These are phyloP conservation scores for Clarireedia hainanense DNA, from an alignment of 2,329 filamentous ascomycete genomes.

Conservation along the genomic window DNA sequence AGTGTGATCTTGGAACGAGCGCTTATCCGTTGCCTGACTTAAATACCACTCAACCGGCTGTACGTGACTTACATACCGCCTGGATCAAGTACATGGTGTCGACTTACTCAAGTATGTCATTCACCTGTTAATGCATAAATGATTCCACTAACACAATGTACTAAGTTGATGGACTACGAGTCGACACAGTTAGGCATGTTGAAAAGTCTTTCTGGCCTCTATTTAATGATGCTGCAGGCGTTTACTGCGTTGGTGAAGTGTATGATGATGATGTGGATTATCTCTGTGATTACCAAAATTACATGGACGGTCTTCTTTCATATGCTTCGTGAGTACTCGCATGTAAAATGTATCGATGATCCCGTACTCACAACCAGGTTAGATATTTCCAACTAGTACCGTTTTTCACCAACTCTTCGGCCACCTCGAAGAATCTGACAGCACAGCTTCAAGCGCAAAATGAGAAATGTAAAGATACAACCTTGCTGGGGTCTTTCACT, in stretches of 20 bases:
- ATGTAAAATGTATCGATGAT: not conserved
- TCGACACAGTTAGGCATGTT: constrained; percentile 42
- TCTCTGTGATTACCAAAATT: constrained; percentile 45
- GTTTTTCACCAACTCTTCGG: constrained; percentile 14
- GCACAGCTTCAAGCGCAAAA: constrained; percentile 8
- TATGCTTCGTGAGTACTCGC: constrained; percentile 9
- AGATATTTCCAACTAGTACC: constrained; percentile 4
- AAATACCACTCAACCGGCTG: constrained; percentile 22
- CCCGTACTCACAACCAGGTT: not conserved
- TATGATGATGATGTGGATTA: constrained; percentile 45
- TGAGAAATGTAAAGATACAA: constrained; percentile 26
- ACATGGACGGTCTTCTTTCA: constrained; percentile 46
- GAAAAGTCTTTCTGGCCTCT: constrained; percentile 45
- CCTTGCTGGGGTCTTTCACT: constrained; percentile 31
- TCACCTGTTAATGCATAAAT: not conserved
- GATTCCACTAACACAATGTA: not conserved
- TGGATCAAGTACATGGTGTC: constrained; percentile 24
- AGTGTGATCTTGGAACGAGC: constrained; percentile 24
- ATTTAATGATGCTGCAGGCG: constrained; percentile 44
- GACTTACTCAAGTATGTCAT: constrained; percentile 23
- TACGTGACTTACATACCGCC: constrained; percentile 15
- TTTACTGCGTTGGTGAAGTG: constrained; percentile 55
- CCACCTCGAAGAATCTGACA: constrained; percentile 9
- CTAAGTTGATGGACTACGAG: constrained; percentile 38
- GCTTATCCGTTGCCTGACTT: constrained; percentile 26